phyloP scores from a whole-genome alignment of 768 basidiomycete genomes.

The Boletus vinaceobasis region DNA sequence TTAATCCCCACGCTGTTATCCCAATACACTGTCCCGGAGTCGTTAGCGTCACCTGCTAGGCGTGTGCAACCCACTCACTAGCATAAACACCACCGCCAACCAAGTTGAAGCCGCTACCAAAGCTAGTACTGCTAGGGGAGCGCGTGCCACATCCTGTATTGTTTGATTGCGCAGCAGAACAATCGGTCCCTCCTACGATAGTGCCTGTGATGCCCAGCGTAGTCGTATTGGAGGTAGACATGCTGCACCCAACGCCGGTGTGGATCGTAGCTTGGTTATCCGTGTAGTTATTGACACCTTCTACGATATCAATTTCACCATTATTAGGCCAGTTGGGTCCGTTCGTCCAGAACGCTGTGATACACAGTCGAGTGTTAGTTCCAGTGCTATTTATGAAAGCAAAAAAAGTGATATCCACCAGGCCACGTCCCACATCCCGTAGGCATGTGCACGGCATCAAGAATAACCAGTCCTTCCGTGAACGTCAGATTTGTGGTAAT shows the following conservation, averaged over 20 bases:
- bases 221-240: constrained; percentile 47
- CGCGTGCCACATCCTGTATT: constrained; percentile 84
- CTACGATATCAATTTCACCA: constrained; percentile 83
- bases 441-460: constrained; percentile 89
- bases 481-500: constrained; percentile 62
- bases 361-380: not conserved
- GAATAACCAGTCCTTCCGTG: constrained; percentile 67
- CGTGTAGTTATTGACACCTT: constrained; percentile 79
- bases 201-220: constrained; percentile 57
- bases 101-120: constrained; percentile 84
- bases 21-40: constrained; percentile 15
- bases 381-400: not conserved
- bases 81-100: constrained; percentile 87
- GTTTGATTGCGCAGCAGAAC: constrained; percentile 62
- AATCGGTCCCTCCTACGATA: constrained; percentile 69
- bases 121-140: constrained; percentile 55
- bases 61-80: constrained; percentile 48
- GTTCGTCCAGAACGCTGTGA: constrained; percentile 47
- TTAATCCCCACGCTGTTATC: constrained; percentile 69
- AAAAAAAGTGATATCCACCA: constrained; percentile 24
- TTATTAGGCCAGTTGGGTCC: constrained; percentile 44
- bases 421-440: constrained; percentile 89
- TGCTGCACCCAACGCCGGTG: constrained; percentile 65
- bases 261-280: constrained; percentile 83
- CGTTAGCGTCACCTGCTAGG: not conserved